Percentiles rank a stretch among this genome's conserved stretches.
Conservation (phyloP, 2,329 filamentous ascomycete genomes). For the Nectriaceae sp. region DNA sequence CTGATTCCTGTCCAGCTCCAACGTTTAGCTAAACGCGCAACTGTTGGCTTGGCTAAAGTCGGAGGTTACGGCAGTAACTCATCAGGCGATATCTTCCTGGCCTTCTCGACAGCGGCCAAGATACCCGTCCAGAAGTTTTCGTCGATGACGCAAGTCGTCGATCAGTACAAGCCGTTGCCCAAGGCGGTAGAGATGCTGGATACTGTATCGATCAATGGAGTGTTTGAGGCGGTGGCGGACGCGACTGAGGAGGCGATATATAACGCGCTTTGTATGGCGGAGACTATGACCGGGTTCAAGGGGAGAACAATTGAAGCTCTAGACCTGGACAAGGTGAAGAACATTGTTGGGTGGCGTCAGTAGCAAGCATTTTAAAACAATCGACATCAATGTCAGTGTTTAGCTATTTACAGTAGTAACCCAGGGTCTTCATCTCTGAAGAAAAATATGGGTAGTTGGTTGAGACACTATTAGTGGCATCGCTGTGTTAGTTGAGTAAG, state of each 20-base stretch:
- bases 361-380: too few species aligned
- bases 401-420: too few species aligned
- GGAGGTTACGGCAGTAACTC: constrained; percentile 63
- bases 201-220: constrained; percentile 59
- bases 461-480: too few species aligned
- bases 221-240: constrained; percentile 64
- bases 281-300: constrained; percentile 56
- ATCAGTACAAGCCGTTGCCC: constrained; percentile 40
- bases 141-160: constrained; percentile 34
- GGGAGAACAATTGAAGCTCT: constrained; percentile 52
- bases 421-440: too few species aligned
- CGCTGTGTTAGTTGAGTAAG: too few species aligned
- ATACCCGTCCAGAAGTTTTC: constrained; percentile 39
- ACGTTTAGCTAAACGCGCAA: constrained; percentile 60
- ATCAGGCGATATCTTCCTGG: constrained; percentile 68
- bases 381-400: too few species aligned
- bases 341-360: constrained; percentile 41
- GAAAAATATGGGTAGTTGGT: too few species aligned
- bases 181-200: constrained; percentile 39
- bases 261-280: constrained; percentile 63
- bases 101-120: constrained; percentile 63
- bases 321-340: constrained; percentile 47
- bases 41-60: constrained; percentile 60
- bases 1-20: constrained; percentile 36
- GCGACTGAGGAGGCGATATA: constrained; percentile 67